Evolutionary conservation across 345 rosid genomes (phyloP).

Genomic region (Boechera retrofracta): DNA sequence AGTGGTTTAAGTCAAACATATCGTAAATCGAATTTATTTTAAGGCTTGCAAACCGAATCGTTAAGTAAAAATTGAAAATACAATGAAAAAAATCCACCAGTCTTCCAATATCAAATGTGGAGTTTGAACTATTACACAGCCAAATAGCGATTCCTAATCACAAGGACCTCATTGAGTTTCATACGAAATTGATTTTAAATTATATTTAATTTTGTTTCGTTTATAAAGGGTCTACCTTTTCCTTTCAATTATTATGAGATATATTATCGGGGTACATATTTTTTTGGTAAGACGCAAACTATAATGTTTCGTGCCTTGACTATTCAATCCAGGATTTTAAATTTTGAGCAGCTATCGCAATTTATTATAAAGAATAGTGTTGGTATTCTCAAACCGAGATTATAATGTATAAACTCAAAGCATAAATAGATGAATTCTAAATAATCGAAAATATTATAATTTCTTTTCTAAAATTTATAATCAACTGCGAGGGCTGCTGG

Average conservation of each 20-base stretch:
- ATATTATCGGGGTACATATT: neutral
- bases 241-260: neutral
- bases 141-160: neutral
- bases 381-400: too few species aligned
- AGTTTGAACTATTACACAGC: too few species aligned
- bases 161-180: slow-evolving; percentile 9
- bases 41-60: neutral
- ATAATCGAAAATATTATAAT: too few species aligned
- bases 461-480: too few species aligned
- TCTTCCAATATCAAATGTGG: neutral
- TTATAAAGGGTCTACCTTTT: slow-evolving; percentile 7
- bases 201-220: neutral
- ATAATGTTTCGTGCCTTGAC: slow-evolving; percentile 14
- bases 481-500: too few species aligned
- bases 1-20: slow-evolving; percentile 6
- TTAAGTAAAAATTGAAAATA: neutral
- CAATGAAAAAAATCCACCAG: neutral
- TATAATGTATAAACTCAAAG: too few species aligned
- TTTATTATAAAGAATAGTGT: too few species aligned
- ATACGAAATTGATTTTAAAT: neutral
- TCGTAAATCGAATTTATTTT: neutral
- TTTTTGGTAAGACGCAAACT: slow-evolving; percentile 24
- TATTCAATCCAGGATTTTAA: neutral
- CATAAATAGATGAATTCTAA: neutral
- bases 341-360: too few species aligned